Conservation (phyloP, 768 basidiomycete genomes). For the Tulasnella sp. region DNA sequence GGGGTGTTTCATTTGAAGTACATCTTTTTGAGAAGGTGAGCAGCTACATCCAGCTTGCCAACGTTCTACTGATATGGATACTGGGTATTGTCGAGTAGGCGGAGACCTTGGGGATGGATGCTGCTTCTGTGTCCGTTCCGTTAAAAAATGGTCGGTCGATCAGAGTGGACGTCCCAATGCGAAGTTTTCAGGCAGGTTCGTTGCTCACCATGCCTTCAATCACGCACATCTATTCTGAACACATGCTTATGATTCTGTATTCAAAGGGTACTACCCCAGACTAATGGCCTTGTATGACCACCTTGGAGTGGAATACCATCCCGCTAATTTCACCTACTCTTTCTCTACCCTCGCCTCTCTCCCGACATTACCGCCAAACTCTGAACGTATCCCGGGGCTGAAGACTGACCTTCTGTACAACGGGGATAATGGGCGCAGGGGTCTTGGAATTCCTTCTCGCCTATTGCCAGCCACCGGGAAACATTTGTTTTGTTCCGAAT, state of each 20-base stretch:
- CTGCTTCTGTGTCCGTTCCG: slow-evolving; percentile 26
- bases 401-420: slow-evolving; percentile 50
- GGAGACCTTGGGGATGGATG: slow-evolving; percentile 50
- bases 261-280: slow-evolving; percentile 55
- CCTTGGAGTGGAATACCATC: slow-evolving; percentile 45
- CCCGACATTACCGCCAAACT: not conserved
- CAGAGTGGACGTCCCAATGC: slow-evolving; percentile 67
- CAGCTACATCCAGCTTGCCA: slow-evolving; percentile 1
- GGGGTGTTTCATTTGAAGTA: slow-evolving; percentile 36
- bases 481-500: no score
- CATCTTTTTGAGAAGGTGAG: slow-evolving; percentile 65
- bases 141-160: slow-evolving; percentile 26
- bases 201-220: no score
- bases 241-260: not conserved
- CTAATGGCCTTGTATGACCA: slow-evolving; percentile 54
- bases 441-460: slow-evolving; percentile 39
- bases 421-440: slow-evolving; percentile 43
- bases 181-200: slow-evolving; percentile 67
- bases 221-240: no score
- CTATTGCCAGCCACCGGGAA: not conserved
- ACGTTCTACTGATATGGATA: not conserved
- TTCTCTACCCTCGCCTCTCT: slow-evolving; percentile 39
- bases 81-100: slow-evolving; percentile 30
- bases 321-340: slow-evolving; percentile 55
- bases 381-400: slow-evolving; percentile 2